These are phyloP conservation scores for Capsicum baccatum DNA, from an alignment of 257 asterid species.

Conservation along the genomic window DNA sequence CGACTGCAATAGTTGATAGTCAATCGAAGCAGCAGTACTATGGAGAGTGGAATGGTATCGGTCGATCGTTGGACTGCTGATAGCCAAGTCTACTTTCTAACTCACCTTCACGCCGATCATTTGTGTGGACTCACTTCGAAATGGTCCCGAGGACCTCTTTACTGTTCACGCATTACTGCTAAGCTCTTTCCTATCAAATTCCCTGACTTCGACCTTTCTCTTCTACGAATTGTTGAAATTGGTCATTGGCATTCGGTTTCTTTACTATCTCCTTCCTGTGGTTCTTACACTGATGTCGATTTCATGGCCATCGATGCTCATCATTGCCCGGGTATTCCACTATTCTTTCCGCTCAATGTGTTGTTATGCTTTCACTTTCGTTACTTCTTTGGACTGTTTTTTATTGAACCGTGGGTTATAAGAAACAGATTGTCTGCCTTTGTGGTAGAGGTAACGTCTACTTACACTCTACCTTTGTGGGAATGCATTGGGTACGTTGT, in stretches of 20 bases:
- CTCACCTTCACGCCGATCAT: constrained; percentile 94
- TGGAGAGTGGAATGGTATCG: constrained; percentile 85
- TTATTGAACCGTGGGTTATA: no score
- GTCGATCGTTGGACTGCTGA: constrained; percentile 81
- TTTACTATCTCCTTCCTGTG: constrained; percentile 57
- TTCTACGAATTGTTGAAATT: constrained; percentile 62
- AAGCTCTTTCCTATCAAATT: constrained; percentile 70
- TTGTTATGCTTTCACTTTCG: no score
- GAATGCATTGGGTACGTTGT: no score
- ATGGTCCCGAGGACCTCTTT: constrained; percentile 75
- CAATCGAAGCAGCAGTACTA: constrained; percentile 24
- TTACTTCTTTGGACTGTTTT: no score
- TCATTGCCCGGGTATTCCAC: constrained; percentile 67
- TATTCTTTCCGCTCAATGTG: no score
- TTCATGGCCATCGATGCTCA: constrained; percentile 79
- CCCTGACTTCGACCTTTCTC: constrained; percentile 73
- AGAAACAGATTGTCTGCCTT: no score
- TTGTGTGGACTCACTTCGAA: constrained; percentile 66
- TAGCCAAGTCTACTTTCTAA: constrained; percentile 86
- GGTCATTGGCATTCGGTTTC: constrained; percentile 71
- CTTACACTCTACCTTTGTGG: no score
- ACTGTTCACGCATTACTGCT: constrained; percentile 80
- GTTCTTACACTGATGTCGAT: constrained; percentile 42
- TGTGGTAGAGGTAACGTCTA: no score
- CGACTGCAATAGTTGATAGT: neutral